Base-by-base conservation (phyloP, 1,284 basidiomycete species). In the Earliella scabrosa region DNA sequence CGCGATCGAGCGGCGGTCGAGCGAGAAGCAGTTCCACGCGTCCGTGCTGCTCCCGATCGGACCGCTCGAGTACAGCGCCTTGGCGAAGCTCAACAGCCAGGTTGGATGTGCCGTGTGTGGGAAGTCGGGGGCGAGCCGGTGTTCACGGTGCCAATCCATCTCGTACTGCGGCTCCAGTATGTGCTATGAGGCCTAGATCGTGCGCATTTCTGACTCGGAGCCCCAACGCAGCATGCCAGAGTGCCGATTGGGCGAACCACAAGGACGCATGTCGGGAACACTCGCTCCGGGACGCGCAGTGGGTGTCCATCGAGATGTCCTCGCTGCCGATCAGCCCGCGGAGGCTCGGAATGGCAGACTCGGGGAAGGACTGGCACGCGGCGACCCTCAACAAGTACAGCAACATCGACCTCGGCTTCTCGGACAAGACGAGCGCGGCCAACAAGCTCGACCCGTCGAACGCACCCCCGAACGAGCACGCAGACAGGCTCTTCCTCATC, bases 31-130 rank as follows among this genome's bases (percentile, higher is more conserved):
- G 11, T 73, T 69, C 47, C 61, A 51, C n/a, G 48, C 67, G 1
- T 73, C 76, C 2, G 75, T 78, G 56, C 35, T 77, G 10, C 65
- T 78, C 16, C 77, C 76, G n/a, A 54, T 77, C 2, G 69, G 67
- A 8, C 73, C 75, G 2, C 59, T 78, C n/a, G 64, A 58, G 27
- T 73, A 73, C 67, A 60, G 64, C 3, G 72, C 71, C 45, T 56
- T 78, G 11, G 75, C 74, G 2, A 71, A 66, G 35, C 61, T 78
- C 9, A 73, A 72, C 20, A 60, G 54, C 39, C 66, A 71, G 43
- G 39, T 67, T 21, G 75, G 75, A 11, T 78, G 77, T 50, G 71
- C 69, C 8, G 60, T 77, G 0, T 79, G 77, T 45, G 75, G 76
- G 2, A 68, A 69, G 38, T 68, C 68, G 47, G 64, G 57, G 4